A percentile compares a stretch with the other conserved stretches of the same genome.
Conservation (phyloP, 495 filamentous ascomycete genomes). For the Geoglossum glabrum region DNA sequence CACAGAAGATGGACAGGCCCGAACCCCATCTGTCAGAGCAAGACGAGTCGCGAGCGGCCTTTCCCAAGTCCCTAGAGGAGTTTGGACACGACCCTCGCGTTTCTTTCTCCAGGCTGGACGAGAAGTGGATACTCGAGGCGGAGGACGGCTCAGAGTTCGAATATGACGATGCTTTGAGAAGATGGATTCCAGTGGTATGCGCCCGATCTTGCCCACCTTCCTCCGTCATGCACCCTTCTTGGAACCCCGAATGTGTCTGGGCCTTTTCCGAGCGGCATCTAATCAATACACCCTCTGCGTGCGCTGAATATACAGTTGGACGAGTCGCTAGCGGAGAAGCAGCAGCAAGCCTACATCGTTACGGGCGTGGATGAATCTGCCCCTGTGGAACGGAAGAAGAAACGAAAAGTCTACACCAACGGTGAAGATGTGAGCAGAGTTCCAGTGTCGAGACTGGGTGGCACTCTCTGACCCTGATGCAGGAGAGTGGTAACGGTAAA, state of each 20-base stretch:
- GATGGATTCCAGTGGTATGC: constrained; percentile 61
- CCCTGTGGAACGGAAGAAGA: constrained; percentile 40
- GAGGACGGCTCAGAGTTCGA: constrained; percentile 75
- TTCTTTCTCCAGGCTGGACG: constrained; percentile 61
- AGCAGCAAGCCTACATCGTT: constrained; percentile 55
- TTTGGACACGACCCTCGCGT: constrained; percentile 72
- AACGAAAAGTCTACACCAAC: constrained; percentile 34
- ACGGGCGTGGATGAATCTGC: constrained; percentile 44
- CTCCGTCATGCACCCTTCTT: background rate
- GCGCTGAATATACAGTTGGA: constrained; percentile 35
- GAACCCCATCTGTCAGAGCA: background rate
- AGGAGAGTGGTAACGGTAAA: constrained; percentile 2
- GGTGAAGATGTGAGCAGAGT: constrained; percentile 7
- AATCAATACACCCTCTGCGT: background rate
- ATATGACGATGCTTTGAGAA: constrained; percentile 46
- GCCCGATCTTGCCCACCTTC: constrained; percentile 1
- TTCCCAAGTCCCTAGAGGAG: constrained; percentile 50
- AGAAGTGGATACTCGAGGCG: constrained; percentile 65
- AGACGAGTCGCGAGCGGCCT: constrained; percentile 14
- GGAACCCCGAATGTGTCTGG: background rate
- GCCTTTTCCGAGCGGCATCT: constrained; percentile 1
- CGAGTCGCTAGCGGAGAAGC: constrained; percentile 57
- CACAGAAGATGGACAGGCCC: background rate
- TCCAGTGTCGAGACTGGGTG: background rate
- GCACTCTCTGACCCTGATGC: background rate